A percentile compares a stretch with the other conserved stretches of the same genome.
These are phyloP conservation scores for Pseudocercospora macadamiae DNA, from an alignment of 2,329 filamentous ascomycete species.

Conservation along the genomic window DNA sequence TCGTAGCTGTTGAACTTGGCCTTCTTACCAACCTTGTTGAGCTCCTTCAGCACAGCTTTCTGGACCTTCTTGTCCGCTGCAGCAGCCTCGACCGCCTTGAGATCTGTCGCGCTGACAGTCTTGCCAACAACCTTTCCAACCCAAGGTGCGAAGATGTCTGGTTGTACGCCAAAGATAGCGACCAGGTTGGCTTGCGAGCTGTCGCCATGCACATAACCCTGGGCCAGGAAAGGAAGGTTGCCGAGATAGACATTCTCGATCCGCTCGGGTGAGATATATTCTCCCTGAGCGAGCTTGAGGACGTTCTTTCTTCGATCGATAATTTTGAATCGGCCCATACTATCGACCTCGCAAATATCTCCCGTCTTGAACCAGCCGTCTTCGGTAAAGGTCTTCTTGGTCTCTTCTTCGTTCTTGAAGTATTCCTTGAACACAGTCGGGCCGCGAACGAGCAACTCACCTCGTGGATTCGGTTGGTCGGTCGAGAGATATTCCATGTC, in stretches of 20 bases:
- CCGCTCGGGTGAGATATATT: constrained; percentile 96
- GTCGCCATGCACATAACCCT: constrained; percentile 91
- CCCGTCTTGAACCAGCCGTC: constrained; percentile 98
- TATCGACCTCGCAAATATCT: constrained; percentile 85
- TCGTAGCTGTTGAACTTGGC: constrained; percentile 94
- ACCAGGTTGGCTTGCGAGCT: constrained; percentile 79
- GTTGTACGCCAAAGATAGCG: constrained; percentile 84
- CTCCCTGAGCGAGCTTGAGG: constrained; percentile 95
- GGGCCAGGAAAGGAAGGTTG: constrained; percentile 74
- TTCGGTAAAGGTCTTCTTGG: constrained; percentile 74
- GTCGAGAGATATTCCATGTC: constrained; percentile 91
- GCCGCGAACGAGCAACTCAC: constrained; percentile 83
- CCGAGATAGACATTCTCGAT: constrained; percentile 94
- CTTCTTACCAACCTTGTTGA: constrained; percentile 77
- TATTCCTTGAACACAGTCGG: constrained; percentile 83
- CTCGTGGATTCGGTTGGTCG: constrained; percentile 86
- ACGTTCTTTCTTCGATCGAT: constrained; percentile 98
- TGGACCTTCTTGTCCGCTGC: constrained; percentile 70
- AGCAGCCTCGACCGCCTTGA: constrained; percentile 67
- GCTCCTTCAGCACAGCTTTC: constrained; percentile 73
- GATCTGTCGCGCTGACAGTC: constrained; percentile 65
- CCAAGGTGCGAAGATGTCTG: constrained; percentile 78
- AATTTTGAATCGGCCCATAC: constrained; percentile 83
- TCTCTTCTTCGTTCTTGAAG: constrained; percentile 88
- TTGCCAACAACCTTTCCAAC: constrained; percentile 73